Conservation (phyloP, 2,329 filamentous ascomycete genomes). For the Aspergillus hiratsukae region DNA sequence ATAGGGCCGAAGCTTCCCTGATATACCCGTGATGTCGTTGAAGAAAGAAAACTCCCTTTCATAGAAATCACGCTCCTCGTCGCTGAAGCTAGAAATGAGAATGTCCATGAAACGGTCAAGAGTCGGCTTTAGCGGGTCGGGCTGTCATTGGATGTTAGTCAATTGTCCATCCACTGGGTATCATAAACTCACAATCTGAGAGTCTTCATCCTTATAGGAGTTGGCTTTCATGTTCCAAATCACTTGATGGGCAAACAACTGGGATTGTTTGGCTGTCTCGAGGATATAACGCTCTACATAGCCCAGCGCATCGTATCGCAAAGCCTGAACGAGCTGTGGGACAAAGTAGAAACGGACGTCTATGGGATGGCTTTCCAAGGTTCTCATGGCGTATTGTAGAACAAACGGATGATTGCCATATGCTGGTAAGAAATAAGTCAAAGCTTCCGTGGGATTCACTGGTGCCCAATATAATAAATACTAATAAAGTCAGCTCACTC, state of each 20-base stretch:
- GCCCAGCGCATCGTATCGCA: constrained; percentile 87
- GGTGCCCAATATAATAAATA: constrained; percentile 91
- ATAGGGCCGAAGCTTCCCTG: constrained; percentile 88
- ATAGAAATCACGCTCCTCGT: constrained; percentile 77
- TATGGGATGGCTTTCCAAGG: constrained; percentile 88
- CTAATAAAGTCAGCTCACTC: constrained; percentile 36
- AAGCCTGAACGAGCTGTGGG: constrained; percentile 91
- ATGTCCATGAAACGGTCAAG: constrained; percentile 84
- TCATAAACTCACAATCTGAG: constrained; percentile 60
- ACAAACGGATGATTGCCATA: constrained; percentile 90
- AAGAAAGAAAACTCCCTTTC: constrained; percentile 98
- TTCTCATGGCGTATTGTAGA: constrained; percentile 93
- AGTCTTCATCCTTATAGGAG: constrained; percentile 94
- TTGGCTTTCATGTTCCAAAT: constrained; percentile 99
- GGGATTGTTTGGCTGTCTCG: constrained; percentile 96
- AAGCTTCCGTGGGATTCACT: constrained; percentile 86
- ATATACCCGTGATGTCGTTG: constrained; percentile 90
- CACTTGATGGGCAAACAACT: constrained; percentile 96
- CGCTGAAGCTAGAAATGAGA: constrained; percentile 76
- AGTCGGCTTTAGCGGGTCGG: constrained; percentile 87
- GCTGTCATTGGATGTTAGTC: constrained; percentile 43
- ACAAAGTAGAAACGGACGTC: constrained; percentile 99
- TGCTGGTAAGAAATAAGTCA: constrained; percentile 86
- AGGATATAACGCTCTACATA: constrained; percentile 96
- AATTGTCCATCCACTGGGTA: neutral